Evolutionary conservation across 2,329 filamentous ascomycete species (phyloP).

Genomic region (Talaromyces sp.): DNA sequence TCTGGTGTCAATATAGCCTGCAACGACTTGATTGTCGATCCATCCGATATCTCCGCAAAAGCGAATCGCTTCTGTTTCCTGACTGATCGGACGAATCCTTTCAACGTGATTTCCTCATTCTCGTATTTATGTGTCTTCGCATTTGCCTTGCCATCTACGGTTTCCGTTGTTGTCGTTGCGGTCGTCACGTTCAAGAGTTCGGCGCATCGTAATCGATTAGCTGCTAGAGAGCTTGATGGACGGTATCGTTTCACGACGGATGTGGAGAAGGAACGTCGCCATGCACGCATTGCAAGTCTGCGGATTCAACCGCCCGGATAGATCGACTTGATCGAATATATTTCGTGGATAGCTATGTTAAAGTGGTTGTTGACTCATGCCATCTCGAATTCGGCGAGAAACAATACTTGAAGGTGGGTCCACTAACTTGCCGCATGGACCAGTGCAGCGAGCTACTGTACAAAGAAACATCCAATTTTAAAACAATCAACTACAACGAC

Average conservation of each 20-base stretch:
- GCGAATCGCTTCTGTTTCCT: conserved; percentile 77
- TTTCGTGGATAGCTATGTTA: neutral
- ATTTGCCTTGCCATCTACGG: conserved; percentile 3
- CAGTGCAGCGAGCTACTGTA: neutral
- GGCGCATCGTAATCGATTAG: conserved; percentile 31
- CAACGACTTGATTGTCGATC: conserved; percentile 70
- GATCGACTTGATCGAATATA: neutral
- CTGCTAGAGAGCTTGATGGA: conserved; percentile 18
- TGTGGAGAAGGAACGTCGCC: conserved; percentile 36
- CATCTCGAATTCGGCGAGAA: neutral
- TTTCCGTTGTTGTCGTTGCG: conserved; percentile 8
- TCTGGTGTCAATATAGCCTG: conserved; percentile 74
- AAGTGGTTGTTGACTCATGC: neutral
- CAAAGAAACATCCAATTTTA: no score
- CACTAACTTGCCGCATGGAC: neutral
- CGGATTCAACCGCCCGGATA: neutral
- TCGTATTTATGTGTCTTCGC: conserved; percentile 26
- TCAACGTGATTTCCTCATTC: conserved; percentile 51
- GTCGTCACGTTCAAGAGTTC: conserved; percentile 33
- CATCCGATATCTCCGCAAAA: conserved; percentile 83
- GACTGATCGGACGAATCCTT: conserved; percentile 78
- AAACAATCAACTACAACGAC: no score
- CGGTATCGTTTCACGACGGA: conserved; percentile 29
- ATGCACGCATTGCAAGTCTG: conserved; percentile 32
- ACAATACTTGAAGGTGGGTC: conserved; percentile 4